Conservation (phyloP, 2,329 filamentous ascomycete species). For the Alternaria sp. region DNA sequence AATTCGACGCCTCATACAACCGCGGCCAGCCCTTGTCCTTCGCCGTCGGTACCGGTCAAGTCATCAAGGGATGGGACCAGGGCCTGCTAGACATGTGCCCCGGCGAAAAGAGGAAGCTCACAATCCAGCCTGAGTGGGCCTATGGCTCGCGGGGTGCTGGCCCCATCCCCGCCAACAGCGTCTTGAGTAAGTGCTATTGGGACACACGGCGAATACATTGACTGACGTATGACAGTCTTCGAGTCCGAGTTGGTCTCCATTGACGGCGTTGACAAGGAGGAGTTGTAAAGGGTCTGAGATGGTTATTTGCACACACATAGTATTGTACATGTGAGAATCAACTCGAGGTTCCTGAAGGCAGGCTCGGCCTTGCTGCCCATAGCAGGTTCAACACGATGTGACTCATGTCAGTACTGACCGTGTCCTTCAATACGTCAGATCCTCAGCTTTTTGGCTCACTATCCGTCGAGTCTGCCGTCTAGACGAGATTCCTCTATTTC, state of each 20-base stretch:
- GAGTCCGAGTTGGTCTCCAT: conserved; percentile 90
- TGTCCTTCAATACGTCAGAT: neutral
- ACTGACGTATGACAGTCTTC: conserved; percentile 67
- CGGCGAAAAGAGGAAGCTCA: conserved; percentile 90
- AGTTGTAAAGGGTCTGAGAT: conserved; percentile 26
- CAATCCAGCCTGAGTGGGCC: conserved; percentile 84
- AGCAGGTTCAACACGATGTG: neutral
- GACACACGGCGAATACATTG: neutral
- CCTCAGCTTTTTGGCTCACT: neutral
- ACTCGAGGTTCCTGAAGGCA: neutral
- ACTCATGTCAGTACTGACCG: neutral
- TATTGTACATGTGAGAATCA: neutral
- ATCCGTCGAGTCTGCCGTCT: neutral
- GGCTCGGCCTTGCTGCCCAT: neutral
- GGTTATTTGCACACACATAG: neutral
- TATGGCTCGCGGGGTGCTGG: conserved; percentile 82
- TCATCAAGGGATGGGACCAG: conserved; percentile 97
- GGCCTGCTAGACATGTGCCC: conserved; percentile 94
- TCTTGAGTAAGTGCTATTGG: conserved; percentile 65
- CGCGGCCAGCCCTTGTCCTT: conserved; percentile 80
- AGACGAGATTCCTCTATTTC: neutral
- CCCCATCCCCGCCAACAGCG: conserved; percentile 84
- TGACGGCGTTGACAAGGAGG: conserved; percentile 66
- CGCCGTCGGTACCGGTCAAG: conserved; percentile 79
- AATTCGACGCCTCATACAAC: conserved; percentile 69